phyloP scores from a whole-genome alignment of 257 asterid species.

The Solanum virginianum region DNA sequence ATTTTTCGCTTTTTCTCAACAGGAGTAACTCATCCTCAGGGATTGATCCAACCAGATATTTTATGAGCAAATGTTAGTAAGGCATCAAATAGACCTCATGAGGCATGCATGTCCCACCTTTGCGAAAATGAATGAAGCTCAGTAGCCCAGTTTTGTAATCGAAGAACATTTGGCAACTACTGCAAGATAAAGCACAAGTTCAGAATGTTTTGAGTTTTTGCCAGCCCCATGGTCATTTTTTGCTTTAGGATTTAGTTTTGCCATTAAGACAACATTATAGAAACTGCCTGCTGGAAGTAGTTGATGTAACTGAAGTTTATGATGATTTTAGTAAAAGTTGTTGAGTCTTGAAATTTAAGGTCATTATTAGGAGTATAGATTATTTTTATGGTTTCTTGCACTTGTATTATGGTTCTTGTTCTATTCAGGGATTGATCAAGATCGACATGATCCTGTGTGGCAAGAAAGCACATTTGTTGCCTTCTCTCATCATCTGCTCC shows the following conservation, averaged over 20 bases:
- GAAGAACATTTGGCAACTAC: neutral
- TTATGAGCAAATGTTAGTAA: neutral
- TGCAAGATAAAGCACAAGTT: neutral
- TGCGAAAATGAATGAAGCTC: neutral
- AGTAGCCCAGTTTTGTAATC: neutral
- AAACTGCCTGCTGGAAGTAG: neutral
- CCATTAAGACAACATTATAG: neutral
- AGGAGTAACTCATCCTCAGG: neutral
- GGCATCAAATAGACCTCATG: neutral
- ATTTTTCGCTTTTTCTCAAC: neutral
- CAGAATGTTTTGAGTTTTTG: neutral
- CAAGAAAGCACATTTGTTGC: neutral
- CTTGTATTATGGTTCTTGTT: neutral
- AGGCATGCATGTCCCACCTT: neutral
- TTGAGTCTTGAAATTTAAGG: neutral
- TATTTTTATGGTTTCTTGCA: neutral
- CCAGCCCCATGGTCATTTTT: neutral
- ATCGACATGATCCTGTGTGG: neutral
- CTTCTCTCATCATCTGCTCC: neutral
- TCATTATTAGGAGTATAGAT: neutral
- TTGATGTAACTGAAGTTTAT: neutral
- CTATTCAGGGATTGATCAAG: neutral
- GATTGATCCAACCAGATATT: neutral
- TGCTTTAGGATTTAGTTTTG: neutral
- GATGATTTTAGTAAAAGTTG: neutral